These are phyloP conservation scores for Choanephora cucurbitarum DNA, from an alignment of 371 early-diverging fungal genomes.

Conservation along the genomic window DNA sequence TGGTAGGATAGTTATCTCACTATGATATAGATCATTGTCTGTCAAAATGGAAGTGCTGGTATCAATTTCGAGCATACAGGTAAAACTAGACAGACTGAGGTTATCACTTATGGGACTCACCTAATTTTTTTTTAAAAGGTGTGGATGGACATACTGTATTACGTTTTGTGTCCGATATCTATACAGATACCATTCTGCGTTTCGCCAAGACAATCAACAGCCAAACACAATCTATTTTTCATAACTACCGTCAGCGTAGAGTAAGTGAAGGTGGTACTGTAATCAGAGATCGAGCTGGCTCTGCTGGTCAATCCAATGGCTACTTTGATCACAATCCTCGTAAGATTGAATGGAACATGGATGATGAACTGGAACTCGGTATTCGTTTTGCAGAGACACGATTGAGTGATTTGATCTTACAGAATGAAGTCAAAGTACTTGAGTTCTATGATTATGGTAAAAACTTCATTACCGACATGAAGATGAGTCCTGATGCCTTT, in stretches of 20 bases:
- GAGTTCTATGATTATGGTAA: conserved; percentile 71
- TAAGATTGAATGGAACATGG: conserved; percentile 59
- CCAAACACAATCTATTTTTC: conserved; percentile 57
- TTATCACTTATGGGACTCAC: too few species aligned
- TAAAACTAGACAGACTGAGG: too few species aligned
- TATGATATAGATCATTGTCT: conserved; percentile 52
- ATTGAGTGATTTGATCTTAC: conserved; percentile 54
- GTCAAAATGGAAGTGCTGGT: conserved; percentile 62
- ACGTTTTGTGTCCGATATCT: conserved; percentile 61
- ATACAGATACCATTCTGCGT: conserved; percentile 59
- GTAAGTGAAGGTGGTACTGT: conserved; percentile 2
- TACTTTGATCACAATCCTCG: conserved; percentile 49
- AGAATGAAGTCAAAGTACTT: conserved; percentile 67
- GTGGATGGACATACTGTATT: conserved; percentile 64
- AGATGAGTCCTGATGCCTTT: conserved; percentile 78
- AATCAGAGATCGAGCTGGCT: conserved; percentile 31
- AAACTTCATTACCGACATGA: conserved; percentile 69
- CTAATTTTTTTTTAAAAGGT: conserved; percentile 25
- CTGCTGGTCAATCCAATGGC: conserved; percentile 16
- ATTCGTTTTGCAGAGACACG: conserved; percentile 60
- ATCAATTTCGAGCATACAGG: conserved; percentile 65
- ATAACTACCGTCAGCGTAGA: conserved; percentile 32
- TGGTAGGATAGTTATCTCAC: too few species aligned
- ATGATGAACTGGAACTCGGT: conserved; percentile 42
- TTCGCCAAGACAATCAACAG: conserved; percentile 60